Evolutionary conservation across 1,284 basidiomycete species (phyloP).

Genomic region (Sporisorium iseilematis-ciliati): DNA sequence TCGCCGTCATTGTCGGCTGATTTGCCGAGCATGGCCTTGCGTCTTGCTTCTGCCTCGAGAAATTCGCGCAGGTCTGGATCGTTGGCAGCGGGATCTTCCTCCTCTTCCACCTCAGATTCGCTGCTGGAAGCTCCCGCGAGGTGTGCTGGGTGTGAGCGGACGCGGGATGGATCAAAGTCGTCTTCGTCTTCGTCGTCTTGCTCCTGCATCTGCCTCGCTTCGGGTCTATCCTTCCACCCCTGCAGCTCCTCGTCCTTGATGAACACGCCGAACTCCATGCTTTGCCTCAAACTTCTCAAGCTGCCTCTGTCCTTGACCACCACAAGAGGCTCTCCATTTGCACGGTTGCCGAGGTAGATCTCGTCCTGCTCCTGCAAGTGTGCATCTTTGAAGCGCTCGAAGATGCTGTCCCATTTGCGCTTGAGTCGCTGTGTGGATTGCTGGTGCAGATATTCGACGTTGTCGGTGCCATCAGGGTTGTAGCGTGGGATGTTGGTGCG

Average conservation of each 20-base stretch:
- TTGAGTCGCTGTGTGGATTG: slow-evolving; percentile 63
- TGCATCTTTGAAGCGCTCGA: slow-evolving; percentile 64
- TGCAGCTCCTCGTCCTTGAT: slow-evolving; percentile 64
- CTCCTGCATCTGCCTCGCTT: slow-evolving; percentile 28
- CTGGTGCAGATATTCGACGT: slow-evolving; percentile 58
- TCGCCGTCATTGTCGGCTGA: slow-evolving; percentile 7
- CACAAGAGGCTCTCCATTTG: slow-evolving; percentile 51
- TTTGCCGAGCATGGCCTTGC: slow-evolving; percentile 36
- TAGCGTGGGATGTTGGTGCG: slow-evolving; percentile 39
- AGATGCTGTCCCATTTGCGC: slow-evolving; percentile 65
- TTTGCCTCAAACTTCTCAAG: slow-evolving; percentile 46
- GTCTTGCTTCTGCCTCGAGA: slow-evolving; percentile 43
- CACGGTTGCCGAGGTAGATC: slow-evolving; percentile 62
- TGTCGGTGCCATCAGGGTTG: slow-evolving; percentile 61
- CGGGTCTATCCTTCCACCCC: slow-evolving; percentile 39
- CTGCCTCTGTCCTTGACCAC: slow-evolving; percentile 63
- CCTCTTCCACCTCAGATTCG: slow-evolving; percentile 20
- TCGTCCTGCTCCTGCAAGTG: slow-evolving; percentile 66
- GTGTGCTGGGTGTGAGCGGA: neutral
- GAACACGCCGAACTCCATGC: slow-evolving; percentile 61
- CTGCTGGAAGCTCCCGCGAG: slow-evolving; percentile 13
- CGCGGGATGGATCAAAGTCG: slow-evolving; percentile 31
- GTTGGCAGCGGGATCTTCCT: slow-evolving; percentile 33
- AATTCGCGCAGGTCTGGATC: slow-evolving; percentile 59
- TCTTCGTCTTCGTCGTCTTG: slow-evolving; percentile 23